Conservation (phyloP, 257 asterid species). For the Cinchona pubescens region DNA sequence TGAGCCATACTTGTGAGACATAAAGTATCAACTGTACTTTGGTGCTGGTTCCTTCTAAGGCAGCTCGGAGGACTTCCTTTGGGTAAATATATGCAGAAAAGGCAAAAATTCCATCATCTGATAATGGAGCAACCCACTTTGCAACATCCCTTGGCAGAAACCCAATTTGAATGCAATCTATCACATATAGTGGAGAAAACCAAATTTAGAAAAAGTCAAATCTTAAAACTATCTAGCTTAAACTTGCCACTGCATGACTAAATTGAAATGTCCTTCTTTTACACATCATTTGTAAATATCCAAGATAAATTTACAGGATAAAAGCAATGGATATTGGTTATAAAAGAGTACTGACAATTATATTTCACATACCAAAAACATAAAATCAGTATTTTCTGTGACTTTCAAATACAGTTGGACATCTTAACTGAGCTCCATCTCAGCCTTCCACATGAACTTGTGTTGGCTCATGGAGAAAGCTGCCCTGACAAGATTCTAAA, state of each 20-base stretch:
- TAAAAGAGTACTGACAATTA: not conserved
- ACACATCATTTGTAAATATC: not conserved
- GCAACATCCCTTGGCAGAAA: constrained; percentile 75
- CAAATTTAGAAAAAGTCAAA: not conserved
- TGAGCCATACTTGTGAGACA: constrained; percentile 57
- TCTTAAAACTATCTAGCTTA: not conserved
- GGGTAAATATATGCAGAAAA: constrained; percentile 79
- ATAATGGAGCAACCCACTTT: constrained; percentile 83
- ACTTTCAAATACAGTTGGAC: not conserved
- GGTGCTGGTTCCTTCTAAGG: constrained; percentile 71
- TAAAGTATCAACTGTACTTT: constrained; percentile 58
- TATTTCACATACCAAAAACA: not conserved
- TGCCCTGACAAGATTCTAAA: not conserved
- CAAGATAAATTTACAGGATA: not conserved
- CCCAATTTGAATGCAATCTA: constrained; percentile 76
- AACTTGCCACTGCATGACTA: not conserved
- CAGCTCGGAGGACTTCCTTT: constrained; percentile 74
- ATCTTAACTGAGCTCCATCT: not conserved
- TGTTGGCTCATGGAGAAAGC: not conserved
- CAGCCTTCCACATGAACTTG: not conserved
- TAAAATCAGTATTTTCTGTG: not conserved
- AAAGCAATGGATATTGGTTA: not conserved
- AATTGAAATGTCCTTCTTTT: no score
- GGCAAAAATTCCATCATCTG: constrained; percentile 63
- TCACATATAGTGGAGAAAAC: not conserved